Base-by-base conservation (phyloP, 2,329 filamentous ascomycete genomes). In the Ilyonectria sp. region DNA sequence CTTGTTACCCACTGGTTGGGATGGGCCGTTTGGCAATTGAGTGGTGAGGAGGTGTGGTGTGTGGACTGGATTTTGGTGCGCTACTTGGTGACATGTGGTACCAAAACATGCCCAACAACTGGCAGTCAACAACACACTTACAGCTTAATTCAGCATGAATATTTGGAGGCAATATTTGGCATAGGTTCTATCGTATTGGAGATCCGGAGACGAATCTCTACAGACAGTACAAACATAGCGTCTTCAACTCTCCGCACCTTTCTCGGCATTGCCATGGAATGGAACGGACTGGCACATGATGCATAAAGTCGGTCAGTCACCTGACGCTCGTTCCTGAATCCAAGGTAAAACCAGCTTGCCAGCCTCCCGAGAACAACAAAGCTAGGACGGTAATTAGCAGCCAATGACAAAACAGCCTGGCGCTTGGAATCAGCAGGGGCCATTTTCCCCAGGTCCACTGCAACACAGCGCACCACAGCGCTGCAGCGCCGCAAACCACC, bases 401-500 rank as follows among this genome's bases (percentile, higher is more conserved):
- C 62, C 62, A 64, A 64, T 64, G 15, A 59, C 21, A 64, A 64
- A 64, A 44, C 52, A 62, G 50, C 59, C 50, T 46, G 31, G 31
- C 5, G 40, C 40, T n/a, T 21, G 37, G 33, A 29, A 31, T 21
- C 29, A 53, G 31, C 49, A 53, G 49, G 49, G 29, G 8, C 35
- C 35, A n/a, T 44, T 56, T 13, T 17, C 60, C 46, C 53, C 52
- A 57, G 60, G 29, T 15, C n/a, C 37, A 9, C 44, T 46, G 46
- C 47, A 29, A 15, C 47, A 43, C 23, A 47, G 52, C 35, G 35
- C 29, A 47, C 9, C 29, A 49, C 46, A 21, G 49, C 40, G 49
- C 49, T 40, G 21, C 49, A 54, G 31, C 50, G n/a, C 40, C 40
- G 17, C 37, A 23, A n/a, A 23, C 43, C 23, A 29, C 35, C 44